A percentile compares a stretch with the other conserved stretches of the same genome.
These are phyloP conservation scores for Bruguiera sexangula DNA, from an alignment of 345 rosid species.

Conservation along the genomic window DNA sequence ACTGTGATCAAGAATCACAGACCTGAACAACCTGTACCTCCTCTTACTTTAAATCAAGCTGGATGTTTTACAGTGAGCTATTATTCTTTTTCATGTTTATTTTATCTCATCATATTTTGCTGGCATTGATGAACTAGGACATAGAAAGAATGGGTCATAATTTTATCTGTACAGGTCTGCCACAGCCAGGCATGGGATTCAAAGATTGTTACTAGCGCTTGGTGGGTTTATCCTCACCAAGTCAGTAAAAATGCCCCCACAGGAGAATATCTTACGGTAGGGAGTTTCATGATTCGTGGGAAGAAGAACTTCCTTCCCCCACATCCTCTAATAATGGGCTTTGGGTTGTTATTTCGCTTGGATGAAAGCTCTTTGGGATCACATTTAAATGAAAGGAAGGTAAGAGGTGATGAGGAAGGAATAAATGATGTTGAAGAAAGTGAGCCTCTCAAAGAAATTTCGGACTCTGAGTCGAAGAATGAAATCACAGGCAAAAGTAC, in stretches of 20 bases:
- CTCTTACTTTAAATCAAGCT: constrained; percentile 93
- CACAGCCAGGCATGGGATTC: constrained; percentile 99
- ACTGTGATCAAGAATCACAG: constrained; percentile 93
- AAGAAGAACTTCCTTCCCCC: constrained; percentile 98
- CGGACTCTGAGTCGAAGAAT: constrained; percentile 62
- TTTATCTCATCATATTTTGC: not conserved
- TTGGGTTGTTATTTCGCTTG: constrained; percentile 91
- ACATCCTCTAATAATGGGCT: constrained; percentile 96
- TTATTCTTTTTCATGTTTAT: not conserved
- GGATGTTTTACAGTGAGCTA: constrained; percentile 83
- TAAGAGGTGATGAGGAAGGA: constrained; percentile 94
- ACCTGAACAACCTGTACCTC: constrained; percentile 84
- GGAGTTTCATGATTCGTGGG: constrained; percentile 99
- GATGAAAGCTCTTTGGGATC: constrained; percentile 98
- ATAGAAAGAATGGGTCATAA: constrained; percentile 8
- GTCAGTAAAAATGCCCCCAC: constrained; percentile 99
- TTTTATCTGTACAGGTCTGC: constrained; percentile 60
- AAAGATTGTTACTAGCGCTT: constrained; percentile 95
- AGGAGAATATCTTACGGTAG: constrained; percentile 95
- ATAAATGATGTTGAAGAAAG: constrained; percentile 56
- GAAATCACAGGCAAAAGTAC: constrained; percentile 35
- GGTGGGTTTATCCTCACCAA: constrained; percentile 99
- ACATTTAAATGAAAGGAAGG: constrained; percentile 94
- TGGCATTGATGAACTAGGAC: constrained; percentile 3
- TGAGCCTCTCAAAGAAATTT: constrained; percentile 37